Base-by-base conservation (phyloP, 2,329 filamentous ascomycete species). In the Rhytidhysteron rufulum region DNA sequence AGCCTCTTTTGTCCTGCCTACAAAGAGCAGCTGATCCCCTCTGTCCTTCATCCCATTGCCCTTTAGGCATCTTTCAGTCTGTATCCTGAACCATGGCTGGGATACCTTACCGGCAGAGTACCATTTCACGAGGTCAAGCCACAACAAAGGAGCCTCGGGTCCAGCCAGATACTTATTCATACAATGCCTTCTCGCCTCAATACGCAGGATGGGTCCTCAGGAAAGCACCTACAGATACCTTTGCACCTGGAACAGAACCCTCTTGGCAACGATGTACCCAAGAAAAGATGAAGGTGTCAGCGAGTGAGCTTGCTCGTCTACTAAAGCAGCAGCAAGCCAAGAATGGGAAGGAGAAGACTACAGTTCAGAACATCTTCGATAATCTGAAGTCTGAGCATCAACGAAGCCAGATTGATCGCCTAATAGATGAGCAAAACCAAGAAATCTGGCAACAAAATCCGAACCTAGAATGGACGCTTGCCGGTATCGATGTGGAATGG, bases 371-470 rank as follows among this genome's bases (percentile, higher is more conserved):
- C 15, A 41, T 39, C 5, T 34, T 60, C 27, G 48, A 54, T 3
- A 49, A 53, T 1, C 56, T 63, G 4, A 37, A 51, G 4, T 61
- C 61, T 5, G 34, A 48, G 2, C 57, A 53, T 29, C 53, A 53
- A 24, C 53, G 53, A 19, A 47, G 45, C 2, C 33, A 54, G 2
- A 48, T 63, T 31, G 50, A 58, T 10, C 45, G 54, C 16, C 52
- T 63, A 16, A 53, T 62, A 4, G 43, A 57, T 13, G 44, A 56
- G 4, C 47, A 63, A 38, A 65, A 55, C 21, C 37, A 44, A 6
- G 36, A 39, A 13, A 54, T 63, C 4, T 45, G 38, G 34, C 40
- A 46, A 17, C 30, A 39, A n/a, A 58, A 57, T 32, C 48, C 44
- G 4, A 50, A 43, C 9, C 37, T 59, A 3, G 45, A 58, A 15